A percentile compares a stretch with the other conserved stretches of the same genome.
phyloP scores from a whole-genome alignment of 495 filamentous ascomycete genomes.

The Xylaria venustula region DNA sequence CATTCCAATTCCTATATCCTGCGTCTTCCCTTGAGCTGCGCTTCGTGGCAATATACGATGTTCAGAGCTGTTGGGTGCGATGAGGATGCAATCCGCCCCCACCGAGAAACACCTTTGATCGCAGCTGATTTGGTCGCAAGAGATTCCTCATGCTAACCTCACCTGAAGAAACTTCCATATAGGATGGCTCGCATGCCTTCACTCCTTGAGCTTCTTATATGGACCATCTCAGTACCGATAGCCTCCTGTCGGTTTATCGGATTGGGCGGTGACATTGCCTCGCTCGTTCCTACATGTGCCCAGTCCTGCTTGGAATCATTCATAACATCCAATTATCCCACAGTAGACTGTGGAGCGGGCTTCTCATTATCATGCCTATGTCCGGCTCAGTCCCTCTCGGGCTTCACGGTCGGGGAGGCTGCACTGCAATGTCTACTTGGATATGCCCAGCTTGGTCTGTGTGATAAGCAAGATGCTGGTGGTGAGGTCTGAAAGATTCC shows the following conservation, averaged over 20 bases:
- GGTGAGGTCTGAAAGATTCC: slow-evolving; percentile 32
- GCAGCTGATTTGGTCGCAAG: slow-evolving; percentile 15
- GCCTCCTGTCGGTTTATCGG: slow-evolving; percentile 27
- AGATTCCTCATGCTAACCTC: slow-evolving; percentile 22
- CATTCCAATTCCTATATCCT: slow-evolving; percentile 1
- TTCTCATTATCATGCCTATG: slow-evolving; percentile 64
- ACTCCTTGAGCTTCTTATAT: slow-evolving; percentile 33
- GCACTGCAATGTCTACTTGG: slow-evolving; percentile 62
- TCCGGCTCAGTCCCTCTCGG: slow-evolving; percentile 53
- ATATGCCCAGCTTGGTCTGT: slow-evolving; percentile 40
- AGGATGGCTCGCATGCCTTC: slow-evolving; percentile 45
- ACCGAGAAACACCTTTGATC: slow-evolving; percentile 16
- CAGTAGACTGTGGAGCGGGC: slow-evolving; percentile 44
- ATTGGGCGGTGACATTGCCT: slow-evolving; percentile 43
- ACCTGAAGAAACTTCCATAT: slow-evolving; percentile 37
- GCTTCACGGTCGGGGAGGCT: slow-evolving; percentile 69
- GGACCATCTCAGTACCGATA: slow-evolving; percentile 28
- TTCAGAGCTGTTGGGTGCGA: slow-evolving; percentile 1
- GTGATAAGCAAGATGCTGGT: slow-evolving; percentile 31
- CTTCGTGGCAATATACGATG: not conserved
- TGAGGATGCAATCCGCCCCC: slow-evolving; percentile 19
- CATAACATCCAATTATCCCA: slow-evolving; percentile 56
- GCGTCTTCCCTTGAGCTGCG: not conserved
- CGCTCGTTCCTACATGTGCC: slow-evolving; percentile 64
- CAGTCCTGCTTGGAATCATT: slow-evolving; percentile 61